Evolutionary conservation across 2,329 filamentous ascomycete genomes (phyloP).

Genomic region (Chrysosporium queenslandicum): DNA sequence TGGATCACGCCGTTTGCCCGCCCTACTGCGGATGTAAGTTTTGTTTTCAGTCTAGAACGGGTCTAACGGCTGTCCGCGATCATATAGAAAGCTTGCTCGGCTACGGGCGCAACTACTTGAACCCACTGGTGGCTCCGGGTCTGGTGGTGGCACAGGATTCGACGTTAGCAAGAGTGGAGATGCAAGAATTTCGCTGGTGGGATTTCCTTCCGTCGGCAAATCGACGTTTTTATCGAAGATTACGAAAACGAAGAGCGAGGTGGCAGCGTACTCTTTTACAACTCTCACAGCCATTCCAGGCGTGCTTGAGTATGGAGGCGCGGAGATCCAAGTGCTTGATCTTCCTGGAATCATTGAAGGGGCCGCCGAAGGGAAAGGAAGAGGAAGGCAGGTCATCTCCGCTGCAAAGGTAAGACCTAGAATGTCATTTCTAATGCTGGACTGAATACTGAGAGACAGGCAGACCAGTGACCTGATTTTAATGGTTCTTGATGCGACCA

Average conservation of each 20-base stretch:
- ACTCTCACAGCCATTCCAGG: conserved; percentile 95
- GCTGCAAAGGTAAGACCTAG: conserved; percentile 60
- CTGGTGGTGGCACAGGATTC: conserved; percentile 69
- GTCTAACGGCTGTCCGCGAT: not conserved
- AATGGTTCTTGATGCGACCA: conserved; percentile 95
- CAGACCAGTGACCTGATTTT: conserved; percentile 88
- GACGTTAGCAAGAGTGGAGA: conserved; percentile 94
- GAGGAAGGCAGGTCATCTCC: conserved; percentile 92
- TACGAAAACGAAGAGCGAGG: conserved; percentile 93
- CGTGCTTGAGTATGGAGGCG: conserved; percentile 92
- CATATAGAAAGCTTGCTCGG: conserved; percentile 77
- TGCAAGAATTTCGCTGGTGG: conserved; percentile 90
- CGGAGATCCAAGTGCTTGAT: conserved; percentile 96
- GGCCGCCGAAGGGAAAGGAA: conserved; percentile 86
- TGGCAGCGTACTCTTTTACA: conserved; percentile 94
- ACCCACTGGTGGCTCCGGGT: conserved; percentile 67
- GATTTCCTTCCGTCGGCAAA: conserved; percentile 98
- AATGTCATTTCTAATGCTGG: no score
- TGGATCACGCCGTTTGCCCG: no score
- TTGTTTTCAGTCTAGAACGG: not conserved
- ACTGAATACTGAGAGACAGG: not conserved
- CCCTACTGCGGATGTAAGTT: no score
- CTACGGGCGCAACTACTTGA: conserved; percentile 90
- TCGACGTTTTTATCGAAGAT: conserved; percentile 98
- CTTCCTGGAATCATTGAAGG: conserved; percentile 97